A percentile compares a stretch with the other conserved stretches of the same genome.
Evolutionary conservation across 2,329 filamentous ascomycete species (phyloP).

Genomic region (Ophiostoma angusticollis): DNA sequence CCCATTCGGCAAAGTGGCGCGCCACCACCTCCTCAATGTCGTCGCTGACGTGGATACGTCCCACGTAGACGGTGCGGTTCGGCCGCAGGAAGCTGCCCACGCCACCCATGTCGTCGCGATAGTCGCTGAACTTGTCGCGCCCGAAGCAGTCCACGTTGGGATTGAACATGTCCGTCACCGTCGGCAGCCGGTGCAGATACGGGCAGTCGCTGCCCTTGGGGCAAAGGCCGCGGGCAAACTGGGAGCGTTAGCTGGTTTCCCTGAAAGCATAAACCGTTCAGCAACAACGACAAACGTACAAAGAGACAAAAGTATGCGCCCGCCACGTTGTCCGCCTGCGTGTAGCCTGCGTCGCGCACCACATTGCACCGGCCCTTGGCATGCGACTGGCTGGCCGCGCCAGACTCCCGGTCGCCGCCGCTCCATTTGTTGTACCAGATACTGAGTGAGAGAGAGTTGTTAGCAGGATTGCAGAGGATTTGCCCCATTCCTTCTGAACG

Average conservation of each 20-base stretch:
- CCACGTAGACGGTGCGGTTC: conserved; percentile 88
- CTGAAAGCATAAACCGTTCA: conserved; percentile 26
- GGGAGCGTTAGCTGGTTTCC: conserved; percentile 35
- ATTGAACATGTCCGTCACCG: conserved; percentile 79
- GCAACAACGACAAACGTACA: conserved; percentile 57
- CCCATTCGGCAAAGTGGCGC: conserved; percentile 94
- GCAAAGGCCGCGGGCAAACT: conserved; percentile 54
- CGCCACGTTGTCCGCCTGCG: conserved; percentile 59
- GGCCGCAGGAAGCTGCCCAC: conserved; percentile 88
- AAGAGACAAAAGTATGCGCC: conserved; percentile 89
- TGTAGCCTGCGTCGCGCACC: conserved; percentile 65
- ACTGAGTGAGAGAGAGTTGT: conserved; percentile 50
- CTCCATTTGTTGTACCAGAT: conserved; percentile 99
- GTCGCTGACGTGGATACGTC: conserved; percentile 86
- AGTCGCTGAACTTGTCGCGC: conserved; percentile 83
- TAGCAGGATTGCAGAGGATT: no score
- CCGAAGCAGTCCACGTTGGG: conserved; percentile 93
- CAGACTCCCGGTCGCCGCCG: conserved; percentile 87
- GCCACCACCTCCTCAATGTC: conserved; percentile 95
- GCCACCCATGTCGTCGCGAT: conserved; percentile 95
- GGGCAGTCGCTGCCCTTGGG: conserved; percentile 87
- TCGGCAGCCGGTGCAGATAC: conserved; percentile 81
- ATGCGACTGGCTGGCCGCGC: conserved; percentile 68
- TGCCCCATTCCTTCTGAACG: no score
- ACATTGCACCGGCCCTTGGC: conserved; percentile 83